These are phyloP conservation scores for Pleurotus cornucopiae DNA, from an alignment of 768 basidiomycete genomes.

Conservation along the genomic window DNA sequence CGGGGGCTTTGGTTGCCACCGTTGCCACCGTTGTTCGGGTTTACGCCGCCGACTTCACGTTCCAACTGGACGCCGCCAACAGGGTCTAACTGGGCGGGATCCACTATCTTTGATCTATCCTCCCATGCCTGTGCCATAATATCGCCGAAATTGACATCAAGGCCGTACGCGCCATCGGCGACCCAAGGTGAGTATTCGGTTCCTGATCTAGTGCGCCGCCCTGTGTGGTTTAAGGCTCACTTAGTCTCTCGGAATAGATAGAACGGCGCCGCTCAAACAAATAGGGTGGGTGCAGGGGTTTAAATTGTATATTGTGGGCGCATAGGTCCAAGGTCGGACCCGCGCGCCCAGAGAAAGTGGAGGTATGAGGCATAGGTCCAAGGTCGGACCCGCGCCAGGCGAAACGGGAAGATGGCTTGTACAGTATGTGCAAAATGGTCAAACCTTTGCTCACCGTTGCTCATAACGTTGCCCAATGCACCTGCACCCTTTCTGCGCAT, in stretches of 20 bases:
- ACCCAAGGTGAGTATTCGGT: background rate
- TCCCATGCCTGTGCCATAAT: background rate
- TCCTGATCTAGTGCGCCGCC: background rate
- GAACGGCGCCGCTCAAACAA: background rate
- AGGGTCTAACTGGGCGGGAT: too few species aligned
- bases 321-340: constrained; percentile 3
- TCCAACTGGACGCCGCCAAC: too few species aligned
- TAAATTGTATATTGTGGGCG: background rate
- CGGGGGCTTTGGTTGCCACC: too few species aligned
- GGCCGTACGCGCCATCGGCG: background rate
- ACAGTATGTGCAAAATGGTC: background rate
- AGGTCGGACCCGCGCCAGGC: background rate
- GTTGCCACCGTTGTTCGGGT: too few species aligned
- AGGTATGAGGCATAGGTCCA: background rate
- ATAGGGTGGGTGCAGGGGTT: too few species aligned
- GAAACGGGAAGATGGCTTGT: background rate
- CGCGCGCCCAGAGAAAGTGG: background rate
- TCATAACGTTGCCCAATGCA: too few species aligned
- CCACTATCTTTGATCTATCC: background rate
- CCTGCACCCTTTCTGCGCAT: too few species aligned
- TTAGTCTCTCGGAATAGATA: background rate
- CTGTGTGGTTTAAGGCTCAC: background rate
- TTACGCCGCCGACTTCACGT: too few species aligned
- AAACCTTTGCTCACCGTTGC: too few species aligned
- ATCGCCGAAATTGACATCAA: background rate